Base-by-base conservation (phyloP, 257 asterid genomes). In the Hygrophila difformis region DNA sequence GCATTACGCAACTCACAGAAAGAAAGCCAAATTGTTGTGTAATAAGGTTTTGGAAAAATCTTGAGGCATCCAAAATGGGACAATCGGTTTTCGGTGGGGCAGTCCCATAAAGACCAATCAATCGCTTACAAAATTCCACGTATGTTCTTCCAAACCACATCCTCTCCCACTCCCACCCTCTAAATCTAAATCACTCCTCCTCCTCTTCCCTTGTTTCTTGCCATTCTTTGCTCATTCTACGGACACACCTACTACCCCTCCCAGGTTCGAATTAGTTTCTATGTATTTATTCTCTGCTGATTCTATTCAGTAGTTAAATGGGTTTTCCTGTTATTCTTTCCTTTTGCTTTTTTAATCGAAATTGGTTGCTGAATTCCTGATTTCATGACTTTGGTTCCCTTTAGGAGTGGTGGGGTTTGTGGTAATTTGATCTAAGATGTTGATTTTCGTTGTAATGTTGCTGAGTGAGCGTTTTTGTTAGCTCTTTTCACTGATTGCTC, bases 41-140 rank as follows among this genome's bases (percentile, higher is more conserved):
- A n/a, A n/a, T n/a, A n/a, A n/a, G n/a, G n/a, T n/a, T n/a, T n/a
- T n/a, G n/a, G n/a, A n/a, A n/a, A n/a, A n/a, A n/a, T n/a, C n/a
- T n/a, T n/a, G n/a, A n/a, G n/a, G n/a, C n/a, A n/a, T n/a, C n/a
- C n/a, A n/a, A n/a, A n/a, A n/a, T n/a, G n/a, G n/a, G n/a, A n/a
- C n/a, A n/a, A n/a, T n/a, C n/a, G n/a, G n/a, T n/a, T n/a, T n/a
- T n/a, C n/a, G n/a, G n/a, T n/a, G n/a, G n/a, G n/a, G n/a, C n/a
- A n/a, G n/a, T n/a, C n/a, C n/a, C n/a, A n/a, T n/a, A n/a, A n/a
- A 46, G 63, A 48, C 65, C 59, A 60, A 65, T 71, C 57, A 53
- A 12, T 53, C 69, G 63, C 36, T 24, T 47, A 39, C 26, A 52
- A 49, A 51, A 45, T 3, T 80, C 86, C 94, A 86, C 94, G 93